These are phyloP conservation scores for Echinosophora koreensis DNA, from an alignment of 306 rosid species.

Conservation along the genomic window DNA sequence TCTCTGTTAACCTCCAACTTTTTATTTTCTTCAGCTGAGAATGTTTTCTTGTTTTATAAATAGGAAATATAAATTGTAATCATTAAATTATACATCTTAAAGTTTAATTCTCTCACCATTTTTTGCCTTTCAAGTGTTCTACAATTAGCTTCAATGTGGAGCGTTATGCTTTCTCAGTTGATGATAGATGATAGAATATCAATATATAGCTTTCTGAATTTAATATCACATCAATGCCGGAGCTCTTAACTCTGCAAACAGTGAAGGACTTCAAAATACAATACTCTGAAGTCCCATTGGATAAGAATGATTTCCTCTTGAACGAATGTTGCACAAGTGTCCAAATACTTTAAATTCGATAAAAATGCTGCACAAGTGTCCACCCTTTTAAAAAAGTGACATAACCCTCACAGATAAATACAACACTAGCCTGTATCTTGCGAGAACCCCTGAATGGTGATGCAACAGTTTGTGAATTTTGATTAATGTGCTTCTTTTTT, in stretches of 20 bases:
- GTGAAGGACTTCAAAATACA: constrained; percentile 5
- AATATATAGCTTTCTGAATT: neutral
- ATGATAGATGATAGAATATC: neutral
- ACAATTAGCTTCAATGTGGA: neutral
- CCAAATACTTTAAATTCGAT: constrained; percentile 18
- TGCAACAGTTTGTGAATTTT: neutral
- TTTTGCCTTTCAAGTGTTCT: neutral
- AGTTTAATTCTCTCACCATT: neutral
- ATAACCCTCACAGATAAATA: neutral
- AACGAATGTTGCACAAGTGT: constrained; percentile 20
- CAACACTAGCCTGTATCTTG: neutral
- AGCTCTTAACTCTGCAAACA: neutral
- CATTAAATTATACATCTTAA: no score
- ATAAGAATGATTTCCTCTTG: constrained; percentile 38
- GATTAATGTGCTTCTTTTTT: constrained; percentile 5
- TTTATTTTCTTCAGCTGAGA: no score
- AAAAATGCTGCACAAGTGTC: no score
- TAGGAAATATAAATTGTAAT: no score
- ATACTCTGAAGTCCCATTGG: constrained; percentile 29
- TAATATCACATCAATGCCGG: neutral
- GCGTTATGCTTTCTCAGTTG: neutral
- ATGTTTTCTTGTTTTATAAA: no score
- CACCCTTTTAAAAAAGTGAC: no score
- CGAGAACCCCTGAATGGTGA: neutral
- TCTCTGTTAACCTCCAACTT: no score